A percentile compares a stretch with the other conserved stretches of the same genome.
These are phyloP conservation scores for Cylindrotheca fusiformis DNA, from an alignment of 108 stramenopile species.

Conservation along the genomic window DNA sequence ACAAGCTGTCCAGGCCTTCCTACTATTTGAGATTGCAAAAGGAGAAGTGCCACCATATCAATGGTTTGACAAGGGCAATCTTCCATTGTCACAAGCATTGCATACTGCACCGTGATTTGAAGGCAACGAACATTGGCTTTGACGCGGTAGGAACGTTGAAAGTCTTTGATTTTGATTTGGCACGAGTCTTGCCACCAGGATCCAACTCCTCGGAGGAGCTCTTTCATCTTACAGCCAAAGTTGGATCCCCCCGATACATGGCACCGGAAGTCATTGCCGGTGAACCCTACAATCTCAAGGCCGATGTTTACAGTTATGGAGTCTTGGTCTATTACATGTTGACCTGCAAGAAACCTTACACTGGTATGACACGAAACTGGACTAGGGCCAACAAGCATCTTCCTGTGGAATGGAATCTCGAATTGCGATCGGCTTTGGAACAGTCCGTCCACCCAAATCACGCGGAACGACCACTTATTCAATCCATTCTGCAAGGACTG, in stretches of 20 bases:
- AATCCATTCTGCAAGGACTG: not conserved
- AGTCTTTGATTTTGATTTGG: constrained; percentile 48
- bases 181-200: constrained; percentile 3
- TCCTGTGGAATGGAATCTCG: not conserved
- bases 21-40: not conserved
- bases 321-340: constrained; percentile 43
- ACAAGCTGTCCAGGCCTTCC: not conserved
- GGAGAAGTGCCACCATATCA: not conserved
- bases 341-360: not conserved
- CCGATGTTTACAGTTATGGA: constrained; percentile 54
- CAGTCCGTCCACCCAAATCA: not conserved
- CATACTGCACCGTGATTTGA: constrained; percentile 65
- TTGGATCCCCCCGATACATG: constrained; percentile 52
- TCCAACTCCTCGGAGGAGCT: constrained; percentile 1
- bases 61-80: constrained; percentile 24
- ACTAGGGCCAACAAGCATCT: not conserved
- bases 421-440: not conserved
- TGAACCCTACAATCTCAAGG: constrained; percentile 46
- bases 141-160: constrained; percentile 35
- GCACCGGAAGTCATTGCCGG: constrained; percentile 45
- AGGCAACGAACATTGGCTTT: constrained; percentile 43
- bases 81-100: constrained; percentile 52
- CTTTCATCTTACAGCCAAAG: constrained; percentile 38
- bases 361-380: not conserved
- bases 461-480: not conserved